Evolutionary conservation across 2,329 filamentous ascomycete genomes (phyloP).

Genomic region (Ophiostoma sp.): DNA sequence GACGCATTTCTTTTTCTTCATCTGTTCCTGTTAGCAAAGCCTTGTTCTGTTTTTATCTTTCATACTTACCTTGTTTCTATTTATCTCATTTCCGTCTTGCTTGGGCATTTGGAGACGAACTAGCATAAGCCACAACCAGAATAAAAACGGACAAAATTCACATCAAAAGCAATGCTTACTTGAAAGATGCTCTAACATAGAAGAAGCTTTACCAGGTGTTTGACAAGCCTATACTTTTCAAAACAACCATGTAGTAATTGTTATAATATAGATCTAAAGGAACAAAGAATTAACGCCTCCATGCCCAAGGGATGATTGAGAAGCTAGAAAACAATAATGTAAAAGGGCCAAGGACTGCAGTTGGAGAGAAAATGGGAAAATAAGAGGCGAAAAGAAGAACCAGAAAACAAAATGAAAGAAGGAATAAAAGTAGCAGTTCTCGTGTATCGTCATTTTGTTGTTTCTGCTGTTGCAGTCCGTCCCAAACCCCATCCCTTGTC

Average conservation of each 20-base stretch:
- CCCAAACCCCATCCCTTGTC: background rate
- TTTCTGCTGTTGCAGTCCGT: constrained; percentile 3
- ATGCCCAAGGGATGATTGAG: constrained; percentile 10
- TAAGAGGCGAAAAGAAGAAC: background rate
- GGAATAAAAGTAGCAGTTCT: constrained; percentile 9
- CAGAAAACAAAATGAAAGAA: background rate
- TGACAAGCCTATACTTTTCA: background rate
- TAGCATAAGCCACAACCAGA: constrained; percentile 9
- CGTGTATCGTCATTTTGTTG: constrained; percentile 12
- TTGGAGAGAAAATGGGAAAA: background rate
- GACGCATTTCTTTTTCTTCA: constrained; percentile 8
- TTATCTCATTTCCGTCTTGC: constrained; percentile 10
- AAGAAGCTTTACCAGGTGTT: background rate
- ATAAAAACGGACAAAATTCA: background rate
- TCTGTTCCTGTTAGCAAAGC: constrained; percentile 13
- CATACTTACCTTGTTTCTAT: constrained; percentile 8
- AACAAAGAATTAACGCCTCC: background rate
- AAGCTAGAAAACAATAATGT: background rate
- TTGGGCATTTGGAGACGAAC: constrained; percentile 13
- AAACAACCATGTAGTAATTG: background rate
- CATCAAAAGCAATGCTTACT: background rate
- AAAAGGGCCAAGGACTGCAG: background rate
- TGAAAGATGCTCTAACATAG: no score
- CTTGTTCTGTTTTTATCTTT: background rate
- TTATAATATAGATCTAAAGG: background rate